Percentiles rank a stretch among this genome's conserved stretches.
These are phyloP conservation scores for Carex arenaria DNA, from an alignment of 202 grass and related monocot genomes.

Conservation along the genomic window DNA sequence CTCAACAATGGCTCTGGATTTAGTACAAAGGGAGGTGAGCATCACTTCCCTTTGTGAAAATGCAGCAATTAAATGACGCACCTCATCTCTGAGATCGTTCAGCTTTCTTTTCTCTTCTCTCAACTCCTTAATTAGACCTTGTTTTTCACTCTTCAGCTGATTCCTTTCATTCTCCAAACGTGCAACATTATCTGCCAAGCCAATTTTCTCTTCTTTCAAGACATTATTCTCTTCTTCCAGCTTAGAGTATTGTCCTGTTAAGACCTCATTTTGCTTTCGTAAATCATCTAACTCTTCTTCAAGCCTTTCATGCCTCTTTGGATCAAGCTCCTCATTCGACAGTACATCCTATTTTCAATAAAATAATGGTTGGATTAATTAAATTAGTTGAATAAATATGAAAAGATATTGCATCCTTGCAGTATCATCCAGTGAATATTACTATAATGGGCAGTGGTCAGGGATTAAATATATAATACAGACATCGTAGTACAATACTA, in stretches of 20 bases:
- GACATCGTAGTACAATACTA: neutral
- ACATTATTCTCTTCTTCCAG: constrained; percentile 44
- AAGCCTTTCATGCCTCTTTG: constrained; percentile 26
- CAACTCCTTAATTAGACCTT: constrained; percentile 44
- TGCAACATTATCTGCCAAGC: constrained; percentile 33
- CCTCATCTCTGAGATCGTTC: constrained; percentile 69
- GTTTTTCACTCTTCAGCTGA: constrained; percentile 38
- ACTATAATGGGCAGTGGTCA: neutral
- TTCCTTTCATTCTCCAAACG: constrained; percentile 30
- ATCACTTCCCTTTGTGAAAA: constrained; percentile 54
- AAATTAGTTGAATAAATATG: neutral
- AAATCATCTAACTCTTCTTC: constrained; percentile 40
- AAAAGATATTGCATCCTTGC: neutral
- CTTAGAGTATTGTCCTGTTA: constrained; percentile 25
- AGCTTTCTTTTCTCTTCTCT: constrained; percentile 46
- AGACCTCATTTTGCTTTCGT: constrained; percentile 44
- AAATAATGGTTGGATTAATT: neutral
- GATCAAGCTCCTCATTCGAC: constrained; percentile 30
- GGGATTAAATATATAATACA: neutral
- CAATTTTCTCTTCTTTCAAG: constrained; percentile 44
- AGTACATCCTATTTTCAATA: constrained; percentile 24
- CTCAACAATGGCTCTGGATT: constrained; percentile 71
- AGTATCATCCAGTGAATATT: neutral
- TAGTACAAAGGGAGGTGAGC: constrained; percentile 56
- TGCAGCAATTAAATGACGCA: constrained; percentile 39